Percentiles rank a stretch among this genome's conserved stretches.
These are phyloP conservation scores for Dendrostoma leiphaemia DNA, from an alignment of 2,329 filamentous ascomycete genomes.

Conservation along the genomic window DNA sequence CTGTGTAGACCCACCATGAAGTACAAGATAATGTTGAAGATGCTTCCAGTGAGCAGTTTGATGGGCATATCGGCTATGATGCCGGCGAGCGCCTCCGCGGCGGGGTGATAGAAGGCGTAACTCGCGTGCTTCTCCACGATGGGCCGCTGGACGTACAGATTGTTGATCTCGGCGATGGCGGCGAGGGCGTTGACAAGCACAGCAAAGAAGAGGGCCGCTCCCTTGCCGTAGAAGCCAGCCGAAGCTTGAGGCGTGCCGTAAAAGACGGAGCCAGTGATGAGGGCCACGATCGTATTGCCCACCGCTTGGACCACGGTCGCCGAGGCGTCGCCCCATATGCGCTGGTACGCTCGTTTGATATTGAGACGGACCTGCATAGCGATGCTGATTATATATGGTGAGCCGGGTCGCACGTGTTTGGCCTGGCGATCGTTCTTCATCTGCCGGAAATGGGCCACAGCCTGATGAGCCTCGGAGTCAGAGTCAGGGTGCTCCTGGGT, in stretches of 20 bases:
- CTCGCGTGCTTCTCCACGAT: constrained; percentile 49
- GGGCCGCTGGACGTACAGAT: constrained; percentile 41
- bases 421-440: constrained; percentile 51
- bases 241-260: constrained; percentile 39
- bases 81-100: constrained; percentile 52
- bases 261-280: constrained; percentile 63
- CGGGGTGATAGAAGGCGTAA: constrained; percentile 51
- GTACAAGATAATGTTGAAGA: constrained; percentile 58
- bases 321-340: constrained; percentile 50
- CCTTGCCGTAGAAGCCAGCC: constrained; percentile 51
- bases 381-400: constrained; percentile 56
- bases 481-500: constrained; percentile 41
- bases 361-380: constrained; percentile 52
- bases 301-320: constrained; percentile 44
- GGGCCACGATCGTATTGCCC: constrained; percentile 52
- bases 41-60: constrained; percentile 48
- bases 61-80: constrained; percentile 56
- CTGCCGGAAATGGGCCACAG: constrained; percentile 33
- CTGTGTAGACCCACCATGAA: constrained; percentile 54
- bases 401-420: constrained; percentile 51
- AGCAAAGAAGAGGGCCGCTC: constrained; percentile 59
- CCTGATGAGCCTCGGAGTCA: constrained; percentile 29
- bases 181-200: constrained; percentile 27
- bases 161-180: constrained; percentile 48
- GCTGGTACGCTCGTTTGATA: constrained; percentile 49